Percentiles rank a stretch among this genome's conserved stretches.
Conservation (phyloP, 441 rosid species). For the Adansonia gregorii region DNA sequence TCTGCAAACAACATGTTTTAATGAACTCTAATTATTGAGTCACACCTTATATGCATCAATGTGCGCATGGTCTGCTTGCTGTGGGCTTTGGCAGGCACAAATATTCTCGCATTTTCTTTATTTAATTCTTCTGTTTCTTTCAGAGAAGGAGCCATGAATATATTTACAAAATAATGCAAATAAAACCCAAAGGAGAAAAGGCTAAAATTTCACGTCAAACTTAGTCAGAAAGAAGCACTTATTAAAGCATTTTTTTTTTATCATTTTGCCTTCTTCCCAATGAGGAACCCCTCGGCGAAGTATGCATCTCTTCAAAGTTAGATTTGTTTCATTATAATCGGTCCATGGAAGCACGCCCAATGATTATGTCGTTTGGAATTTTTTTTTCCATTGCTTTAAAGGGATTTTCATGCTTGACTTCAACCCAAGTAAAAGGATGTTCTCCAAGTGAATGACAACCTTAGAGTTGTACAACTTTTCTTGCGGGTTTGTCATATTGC, state of each 20-base stretch:
- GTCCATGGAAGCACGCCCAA: conserved; percentile 64
- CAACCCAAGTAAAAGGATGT: conserved; percentile 38
- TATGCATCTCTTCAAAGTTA: conserved; percentile 26
- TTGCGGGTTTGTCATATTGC: conserved; percentile 29
- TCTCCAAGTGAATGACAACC: conserved; percentile 32
- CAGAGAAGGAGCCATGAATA: neutral
- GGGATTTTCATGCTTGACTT: conserved; percentile 48
- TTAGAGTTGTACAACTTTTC: conserved; percentile 26
- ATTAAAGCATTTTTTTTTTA: neutral
- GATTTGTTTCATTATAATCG: conserved; percentile 36
- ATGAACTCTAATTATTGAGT: conserved; percentile 43
- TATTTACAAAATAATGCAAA: neutral
- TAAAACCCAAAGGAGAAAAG: conserved; percentile 24
- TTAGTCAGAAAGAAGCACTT: conserved; percentile 25
- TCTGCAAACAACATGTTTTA: conserved; percentile 38
- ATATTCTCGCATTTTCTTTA: neutral
- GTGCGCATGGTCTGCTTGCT: conserved; percentile 36
- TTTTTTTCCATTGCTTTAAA: conserved; percentile 43
- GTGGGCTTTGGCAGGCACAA: conserved; percentile 14
- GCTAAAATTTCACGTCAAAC: conserved; percentile 22
- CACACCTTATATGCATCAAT: conserved; percentile 32
- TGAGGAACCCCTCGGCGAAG: conserved; percentile 16
- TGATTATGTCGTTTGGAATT: conserved; percentile 54
- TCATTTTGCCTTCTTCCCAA: neutral
- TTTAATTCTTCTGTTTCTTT: conserved; percentile 8